Percentiles rank a stretch among this genome's conserved stretches.
phyloP scores from a whole-genome alignment of 1,284 basidiomycete species.

The Fistulinella staudtii region DNA sequence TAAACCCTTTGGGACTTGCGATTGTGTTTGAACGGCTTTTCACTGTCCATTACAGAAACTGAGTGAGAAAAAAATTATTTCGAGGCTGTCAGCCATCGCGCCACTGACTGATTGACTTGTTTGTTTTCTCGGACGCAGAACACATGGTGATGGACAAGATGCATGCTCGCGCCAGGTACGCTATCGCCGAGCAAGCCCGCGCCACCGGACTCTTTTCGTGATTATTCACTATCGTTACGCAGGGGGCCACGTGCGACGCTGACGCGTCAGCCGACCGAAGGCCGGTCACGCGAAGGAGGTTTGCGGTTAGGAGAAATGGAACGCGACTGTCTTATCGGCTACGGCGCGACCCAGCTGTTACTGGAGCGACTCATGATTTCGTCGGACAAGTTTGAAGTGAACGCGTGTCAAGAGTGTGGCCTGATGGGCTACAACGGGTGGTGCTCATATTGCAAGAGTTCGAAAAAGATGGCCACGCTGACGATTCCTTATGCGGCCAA shows the following conservation, averaged over 20 bases:
- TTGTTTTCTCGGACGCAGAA: conserved; percentile 47
- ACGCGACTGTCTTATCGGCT: conserved; percentile 93
- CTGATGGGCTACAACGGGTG: conserved; percentile 96
- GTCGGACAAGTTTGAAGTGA: conserved; percentile 95
- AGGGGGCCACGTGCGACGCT: conserved; percentile 95
- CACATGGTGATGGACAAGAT: conserved; percentile 99
- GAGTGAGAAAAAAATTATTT: conserved; percentile 54
- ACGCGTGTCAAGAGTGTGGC: conserved; percentile 93
- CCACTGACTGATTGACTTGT: conserved; percentile 22
- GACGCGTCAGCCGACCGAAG: conserved; percentile 98
- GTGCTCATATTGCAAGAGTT: conserved; percentile 95
- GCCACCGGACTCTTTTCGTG: not conserved
- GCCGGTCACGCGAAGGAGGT: conserved; percentile 95
- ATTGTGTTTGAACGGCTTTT: too few species aligned
- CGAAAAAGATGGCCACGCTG: conserved; percentile 92
- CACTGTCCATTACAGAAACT: conserved; percentile 59
- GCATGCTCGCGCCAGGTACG: conserved; percentile 93
- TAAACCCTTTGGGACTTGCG: too few species aligned
- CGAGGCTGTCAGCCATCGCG: not conserved
- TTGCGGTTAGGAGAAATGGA: conserved; percentile 99
- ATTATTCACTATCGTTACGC: conserved; percentile 14
- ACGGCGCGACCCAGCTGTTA: conserved; percentile 93
- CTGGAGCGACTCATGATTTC: conserved; percentile 98
- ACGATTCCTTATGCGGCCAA: conserved; percentile 98
- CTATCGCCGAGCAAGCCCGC: conserved; percentile 6